phyloP scores from a whole-genome alignment of 2,329 filamentous ascomycete species.

The Claviceps sp. region DNA sequence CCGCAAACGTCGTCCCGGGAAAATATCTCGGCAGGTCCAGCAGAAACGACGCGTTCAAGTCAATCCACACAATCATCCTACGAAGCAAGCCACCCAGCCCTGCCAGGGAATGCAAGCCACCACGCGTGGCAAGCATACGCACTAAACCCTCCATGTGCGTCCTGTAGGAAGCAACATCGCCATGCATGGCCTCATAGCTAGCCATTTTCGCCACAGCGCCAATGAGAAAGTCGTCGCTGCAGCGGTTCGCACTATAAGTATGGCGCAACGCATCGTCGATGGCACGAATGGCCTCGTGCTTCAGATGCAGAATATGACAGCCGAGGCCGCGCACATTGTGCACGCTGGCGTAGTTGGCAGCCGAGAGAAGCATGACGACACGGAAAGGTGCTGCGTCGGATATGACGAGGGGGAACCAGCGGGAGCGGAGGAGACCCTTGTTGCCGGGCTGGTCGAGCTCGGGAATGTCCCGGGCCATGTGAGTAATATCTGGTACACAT shows the following conservation, averaged over 20 bases:
- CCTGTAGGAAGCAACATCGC: slow-evolving; percentile 25
- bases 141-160: slow-evolving; percentile 33
- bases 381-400: slow-evolving; percentile 13
- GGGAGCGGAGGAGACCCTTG: slow-evolving; percentile 14
- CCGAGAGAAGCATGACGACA: slow-evolving; percentile 16
- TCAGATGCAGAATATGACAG: slow-evolving; percentile 25
- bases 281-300: slow-evolving; percentile 33
- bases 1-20: slow-evolving; percentile 8
- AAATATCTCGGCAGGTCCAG: slow-evolving; percentile 20
- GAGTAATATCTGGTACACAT: slow-evolving; percentile 10
- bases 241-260: too few species aligned
- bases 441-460: slow-evolving; percentile 14
- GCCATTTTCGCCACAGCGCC: too few species aligned
- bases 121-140: slow-evolving; percentile 28
- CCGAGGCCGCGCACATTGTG: slow-evolving; percentile 5
- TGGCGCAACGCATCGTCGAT: too few species aligned
- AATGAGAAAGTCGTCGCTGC: too few species aligned
- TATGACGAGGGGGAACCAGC: slow-evolving; percentile 17
- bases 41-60: slow-evolving; percentile 15
- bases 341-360: slow-evolving; percentile 14
- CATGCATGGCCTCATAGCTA: slow-evolving; percentile 26
- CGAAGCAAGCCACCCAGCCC: slow-evolving; percentile 29
- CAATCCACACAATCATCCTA: slow-evolving; percentile 23
- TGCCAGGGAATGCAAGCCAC: slow-evolving; percentile 25
- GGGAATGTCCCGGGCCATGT: slow-evolving; percentile 18